These are phyloP conservation scores for Oenanthe sinensis DNA, from an alignment of 129 eudicot species.

Conservation along the genomic window DNA sequence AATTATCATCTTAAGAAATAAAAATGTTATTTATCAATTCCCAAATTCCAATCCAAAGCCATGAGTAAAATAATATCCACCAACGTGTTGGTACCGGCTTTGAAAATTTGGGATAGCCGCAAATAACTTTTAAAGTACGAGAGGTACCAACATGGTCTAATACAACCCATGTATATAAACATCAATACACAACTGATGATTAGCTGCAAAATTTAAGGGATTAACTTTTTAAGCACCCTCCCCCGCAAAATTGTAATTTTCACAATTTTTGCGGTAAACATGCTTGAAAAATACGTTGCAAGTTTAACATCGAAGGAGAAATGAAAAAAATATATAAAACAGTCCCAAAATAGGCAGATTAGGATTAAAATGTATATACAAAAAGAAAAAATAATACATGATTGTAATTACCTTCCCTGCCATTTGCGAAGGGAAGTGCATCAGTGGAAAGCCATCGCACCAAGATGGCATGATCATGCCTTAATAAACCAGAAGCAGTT, in stretches of 20 bases:
- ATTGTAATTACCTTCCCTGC: conserved; percentile 31
- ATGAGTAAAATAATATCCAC: not conserved
- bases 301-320: not conserved
- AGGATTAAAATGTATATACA: not conserved
- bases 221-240: not conserved
- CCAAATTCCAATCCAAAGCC: not conserved
- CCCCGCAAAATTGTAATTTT: not conserved
- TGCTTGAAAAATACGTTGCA: not conserved
- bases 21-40: not conserved
- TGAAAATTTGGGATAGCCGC: not conserved
- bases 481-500: conserved; percentile 26
- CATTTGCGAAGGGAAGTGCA: conserved; percentile 26
- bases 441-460: conserved; percentile 48
- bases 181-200: not conserved
- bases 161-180: not conserved
- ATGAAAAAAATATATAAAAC: not conserved
- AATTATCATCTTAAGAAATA: not conserved
- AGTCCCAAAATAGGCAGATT: not conserved
- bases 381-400: not conserved
- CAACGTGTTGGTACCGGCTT: not conserved
- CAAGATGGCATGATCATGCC: conserved; percentile 41
- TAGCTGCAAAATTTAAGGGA: not conserved
- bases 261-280: too few species aligned
- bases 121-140: not conserved
- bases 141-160: not conserved